Evolutionary conservation across 306 rosid species (phyloP), one percentile per base, ranked within the genome.

Genomic region (Rosa multiflora): DNA sequence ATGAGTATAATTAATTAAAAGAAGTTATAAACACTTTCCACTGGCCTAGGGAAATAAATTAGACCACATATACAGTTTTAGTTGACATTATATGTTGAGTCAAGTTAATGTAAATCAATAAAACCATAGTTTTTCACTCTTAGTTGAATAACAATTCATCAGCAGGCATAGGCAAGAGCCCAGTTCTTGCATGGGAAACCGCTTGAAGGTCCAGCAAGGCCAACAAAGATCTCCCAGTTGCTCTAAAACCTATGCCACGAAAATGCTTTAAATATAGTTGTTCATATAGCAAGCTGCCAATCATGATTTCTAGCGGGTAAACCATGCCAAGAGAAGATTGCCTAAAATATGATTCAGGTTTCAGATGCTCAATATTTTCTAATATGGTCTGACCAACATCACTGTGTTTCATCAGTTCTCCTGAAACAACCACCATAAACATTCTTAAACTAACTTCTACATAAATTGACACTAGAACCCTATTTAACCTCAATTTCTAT

Each of bases 141-240:
- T 70, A 53, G 53, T 70, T 37, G 53, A 77, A 63, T 73, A 42
- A 59, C 44, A 81, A 40, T 56, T 52, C 23, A 75, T 39, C 47
- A 59, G 78, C 56, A 58, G 82, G 74, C 70, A 78, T 39, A 58
- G 82, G 85, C 83, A 88, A 76, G 81, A 80, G 79, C 80, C 85
- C 80, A 53, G 78, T 81, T 77, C 81, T 80, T 79, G 73, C 83
- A 83, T 73, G 62, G 66, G 81, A 66, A 78, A 83, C 74, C 70
- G 82, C 80, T 80, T 66, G 53, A 82, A 74, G 81, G 76, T 84
- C 82, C 85, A 85, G 75, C 88, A 82, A 71, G 74, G 72, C 70
- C 80, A 49, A 78, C 70, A 89, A 59, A 47, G 82, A 78, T 82
- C 77, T 67, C 56, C 86, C 76, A 70, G 75, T 80, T 73, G 58